Percentiles rank a stretch among this genome's conserved stretches.
Evolutionary conservation across 306 rosid species (phyloP).

Genomic region (Purshia tridentata): DNA sequence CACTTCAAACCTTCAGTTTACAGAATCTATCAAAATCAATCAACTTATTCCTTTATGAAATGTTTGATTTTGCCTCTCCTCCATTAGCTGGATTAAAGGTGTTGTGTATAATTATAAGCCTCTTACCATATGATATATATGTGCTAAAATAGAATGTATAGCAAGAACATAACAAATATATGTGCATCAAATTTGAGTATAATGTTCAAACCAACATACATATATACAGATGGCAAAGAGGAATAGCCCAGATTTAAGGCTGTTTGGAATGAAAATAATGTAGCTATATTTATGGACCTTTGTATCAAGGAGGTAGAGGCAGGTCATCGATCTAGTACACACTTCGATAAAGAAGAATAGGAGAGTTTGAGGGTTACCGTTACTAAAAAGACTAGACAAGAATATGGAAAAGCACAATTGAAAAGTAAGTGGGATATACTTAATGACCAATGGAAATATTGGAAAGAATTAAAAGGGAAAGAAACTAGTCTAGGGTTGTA

Average conservation of each 20-base stretch:
- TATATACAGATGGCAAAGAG: too few species aligned
- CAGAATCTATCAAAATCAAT: not conserved
- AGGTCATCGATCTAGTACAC: not conserved
- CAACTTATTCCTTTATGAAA: not conserved
- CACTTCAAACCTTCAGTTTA: not conserved
- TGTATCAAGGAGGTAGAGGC: not conserved
- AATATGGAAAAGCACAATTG: not conserved
- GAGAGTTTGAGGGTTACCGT: not conserved
- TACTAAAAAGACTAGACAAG: not conserved
- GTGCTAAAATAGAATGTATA: too few species aligned
- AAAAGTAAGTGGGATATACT: conserved; percentile 8
- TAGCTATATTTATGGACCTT: not conserved
- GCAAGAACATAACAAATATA: too few species aligned
- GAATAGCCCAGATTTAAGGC: too few species aligned
- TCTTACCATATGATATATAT: too few species aligned
- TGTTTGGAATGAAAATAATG: too few species aligned
- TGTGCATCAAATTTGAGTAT: too few species aligned
- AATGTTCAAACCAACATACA: too few species aligned
- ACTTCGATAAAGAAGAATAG: not conserved
- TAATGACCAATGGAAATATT: not conserved
- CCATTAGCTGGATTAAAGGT: conserved; percentile 41
- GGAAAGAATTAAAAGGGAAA: conserved; percentile 1
- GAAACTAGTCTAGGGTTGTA: not conserved
- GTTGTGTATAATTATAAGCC: too few species aligned
- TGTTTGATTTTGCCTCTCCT: conserved; percentile 10